Evolutionary conservation across 1,284 basidiomycete genomes (phyloP).

Genomic region (Tylopilus sp.): DNA sequence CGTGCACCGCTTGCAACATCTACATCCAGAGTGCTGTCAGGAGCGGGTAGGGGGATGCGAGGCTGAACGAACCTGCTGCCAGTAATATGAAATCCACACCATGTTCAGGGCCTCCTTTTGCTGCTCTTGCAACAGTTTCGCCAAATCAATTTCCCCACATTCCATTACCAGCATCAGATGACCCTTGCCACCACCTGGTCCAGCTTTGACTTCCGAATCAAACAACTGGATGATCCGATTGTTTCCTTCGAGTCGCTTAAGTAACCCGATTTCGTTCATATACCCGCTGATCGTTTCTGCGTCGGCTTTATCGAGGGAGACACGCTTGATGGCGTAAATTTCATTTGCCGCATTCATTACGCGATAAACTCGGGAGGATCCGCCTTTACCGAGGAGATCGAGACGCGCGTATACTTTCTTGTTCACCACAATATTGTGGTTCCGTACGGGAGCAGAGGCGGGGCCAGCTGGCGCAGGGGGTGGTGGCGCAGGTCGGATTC

Average conservation of each 20-base stretch:
- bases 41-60: not conserved
- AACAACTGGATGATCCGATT: constrained; percentile 84
- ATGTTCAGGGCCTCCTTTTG: constrained; percentile 80
- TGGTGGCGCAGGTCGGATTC: constrained; percentile 26
- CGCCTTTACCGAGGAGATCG: constrained; percentile 87
- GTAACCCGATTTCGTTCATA: constrained; percentile 88
- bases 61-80: constrained; percentile 74
- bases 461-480: constrained; percentile 20
- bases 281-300: constrained; percentile 86
- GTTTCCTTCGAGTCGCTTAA: constrained; percentile 85
- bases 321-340: constrained; percentile 85
- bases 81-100: constrained; percentile 91
- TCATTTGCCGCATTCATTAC: constrained; percentile 76
- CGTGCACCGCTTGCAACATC: constrained; percentile 95
- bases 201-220: constrained; percentile 76
- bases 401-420: constrained; percentile 77
- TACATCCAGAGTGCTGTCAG: constrained; percentile 32
- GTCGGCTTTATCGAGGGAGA: constrained; percentile 82
- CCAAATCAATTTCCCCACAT: constrained; percentile 88
- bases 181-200: constrained; percentile 62
- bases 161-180: constrained; percentile 87
- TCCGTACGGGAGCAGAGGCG: constrained; percentile 28
- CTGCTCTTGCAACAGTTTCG: constrained; percentile 77
- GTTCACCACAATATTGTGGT: constrained; percentile 50
- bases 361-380: constrained; percentile 90